phyloP scores from a whole-genome alignment of 768 basidiomycete species.

The Boletus edulis region DNA sequence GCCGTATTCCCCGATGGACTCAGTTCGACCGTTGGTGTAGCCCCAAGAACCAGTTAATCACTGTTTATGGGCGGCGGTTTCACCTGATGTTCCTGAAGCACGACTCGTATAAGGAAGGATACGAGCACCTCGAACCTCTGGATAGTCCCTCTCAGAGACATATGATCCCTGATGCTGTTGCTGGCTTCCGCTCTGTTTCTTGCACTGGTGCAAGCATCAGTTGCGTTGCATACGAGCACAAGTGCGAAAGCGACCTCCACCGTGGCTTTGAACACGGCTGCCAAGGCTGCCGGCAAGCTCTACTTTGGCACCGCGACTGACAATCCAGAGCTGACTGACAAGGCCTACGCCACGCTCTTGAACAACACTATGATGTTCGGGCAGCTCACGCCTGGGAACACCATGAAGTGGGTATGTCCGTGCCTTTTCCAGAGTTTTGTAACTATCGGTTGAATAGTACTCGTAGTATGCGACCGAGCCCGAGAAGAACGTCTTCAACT shows the following conservation, averaged over 20 bases:
- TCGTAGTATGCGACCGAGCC: constrained; percentile 21
- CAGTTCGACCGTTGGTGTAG: too few species aligned
- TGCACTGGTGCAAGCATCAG: not conserved
- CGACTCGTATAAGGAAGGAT: constrained; percentile 1
- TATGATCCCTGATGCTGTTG: not conserved
- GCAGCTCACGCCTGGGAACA: constrained; percentile 19
- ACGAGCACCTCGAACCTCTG: not conserved
- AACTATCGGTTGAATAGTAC: not conserved
- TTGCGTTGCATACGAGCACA: not conserved
- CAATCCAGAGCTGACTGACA: constrained; percentile 43
- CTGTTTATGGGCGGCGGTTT: too few species aligned
- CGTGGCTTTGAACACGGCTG: constrained; percentile 32
- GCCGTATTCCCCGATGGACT: too few species aligned
- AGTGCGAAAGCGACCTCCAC: not conserved
- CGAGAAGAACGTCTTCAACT: constrained; percentile 24
- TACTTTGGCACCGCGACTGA: constrained; percentile 52
- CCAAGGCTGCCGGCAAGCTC: constrained; percentile 39
- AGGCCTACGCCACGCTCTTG: constrained; percentile 10
- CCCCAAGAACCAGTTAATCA: too few species aligned
- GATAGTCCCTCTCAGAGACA: not conserved
- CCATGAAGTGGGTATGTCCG: constrained; percentile 20
- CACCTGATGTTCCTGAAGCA: not conserved
- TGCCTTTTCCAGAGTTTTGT: not conserved
- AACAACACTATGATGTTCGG: constrained; percentile 13
- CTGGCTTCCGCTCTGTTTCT: constrained; percentile 5